Conservation (phyloP, 2,329 filamentous ascomycete genomes). For the Cordyceps farinosa region DNA sequence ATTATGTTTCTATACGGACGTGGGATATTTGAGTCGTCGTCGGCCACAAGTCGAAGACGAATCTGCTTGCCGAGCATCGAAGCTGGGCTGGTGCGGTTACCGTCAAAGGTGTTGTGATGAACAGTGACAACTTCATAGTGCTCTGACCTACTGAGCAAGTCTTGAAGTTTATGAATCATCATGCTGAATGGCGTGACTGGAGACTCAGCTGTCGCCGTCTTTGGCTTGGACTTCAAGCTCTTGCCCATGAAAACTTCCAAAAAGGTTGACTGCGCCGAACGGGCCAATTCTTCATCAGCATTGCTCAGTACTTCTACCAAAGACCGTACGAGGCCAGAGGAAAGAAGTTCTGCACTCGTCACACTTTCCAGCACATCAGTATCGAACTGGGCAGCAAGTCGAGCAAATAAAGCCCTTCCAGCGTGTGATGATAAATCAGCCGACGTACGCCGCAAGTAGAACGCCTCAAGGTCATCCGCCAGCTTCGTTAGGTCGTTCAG, state of each 20-base stretch:
- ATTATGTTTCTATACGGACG: conserved; percentile 87
- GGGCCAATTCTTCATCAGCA: conserved; percentile 56
- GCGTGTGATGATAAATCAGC: conserved; percentile 43
- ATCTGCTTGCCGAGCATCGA: conserved; percentile 98
- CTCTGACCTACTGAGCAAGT: conserved; percentile 91
- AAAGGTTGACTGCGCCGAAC: conserved; percentile 75
- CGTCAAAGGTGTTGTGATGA: conserved; percentile 86
- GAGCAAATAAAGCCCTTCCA: conserved; percentile 67
- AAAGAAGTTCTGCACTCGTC: conserved; percentile 90
- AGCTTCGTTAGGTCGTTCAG: conserved; percentile 68
- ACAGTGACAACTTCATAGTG: conserved; percentile 98
- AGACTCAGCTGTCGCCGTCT: conserved; percentile 62
- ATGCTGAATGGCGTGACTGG: conserved; percentile 84
- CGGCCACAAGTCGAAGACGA: conserved; percentile 80
- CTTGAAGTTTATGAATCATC: conserved; percentile 89
- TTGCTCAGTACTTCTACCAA: conserved; percentile 80
- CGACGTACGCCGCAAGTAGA: conserved; percentile 59
- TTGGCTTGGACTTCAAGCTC: conserved; percentile 60
- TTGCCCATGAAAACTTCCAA: conserved; percentile 89
- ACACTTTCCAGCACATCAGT: conserved; percentile 86
- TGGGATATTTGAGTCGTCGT: conserved; percentile 87
- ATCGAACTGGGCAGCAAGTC: conserved; percentile 80
- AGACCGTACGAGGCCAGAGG: conserved; percentile 82
- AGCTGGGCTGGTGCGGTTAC: conserved; percentile 82
- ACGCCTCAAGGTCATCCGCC: conserved; percentile 66